phyloP scores from a whole-genome alignment of 768 basidiomycete genomes.

The Amanita inopinata region DNA sequence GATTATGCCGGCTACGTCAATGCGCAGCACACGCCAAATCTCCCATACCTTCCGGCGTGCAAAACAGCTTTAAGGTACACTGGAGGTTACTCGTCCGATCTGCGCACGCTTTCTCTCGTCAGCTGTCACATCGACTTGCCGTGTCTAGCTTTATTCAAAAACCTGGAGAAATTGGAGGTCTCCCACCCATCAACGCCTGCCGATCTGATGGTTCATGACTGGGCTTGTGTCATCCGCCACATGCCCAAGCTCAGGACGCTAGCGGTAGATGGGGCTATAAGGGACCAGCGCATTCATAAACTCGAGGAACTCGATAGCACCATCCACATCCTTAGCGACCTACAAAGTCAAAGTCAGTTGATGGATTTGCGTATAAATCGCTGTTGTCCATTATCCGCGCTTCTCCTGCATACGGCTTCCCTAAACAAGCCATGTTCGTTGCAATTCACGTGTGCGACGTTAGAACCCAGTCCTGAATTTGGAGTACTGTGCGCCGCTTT shows the following conservation, averaged over 20 bases:
- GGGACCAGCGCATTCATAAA: too few relatives aligned
- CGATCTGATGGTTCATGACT: neutral
- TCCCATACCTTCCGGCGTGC: neutral
- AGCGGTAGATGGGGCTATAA: neutral
- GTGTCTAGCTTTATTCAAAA: neutral
- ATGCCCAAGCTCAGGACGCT: neutral
- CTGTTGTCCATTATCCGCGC: neutral
- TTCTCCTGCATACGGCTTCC: neutral
- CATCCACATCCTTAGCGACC: too few relatives aligned
- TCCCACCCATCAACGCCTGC: neutral
- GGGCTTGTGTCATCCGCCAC: neutral
- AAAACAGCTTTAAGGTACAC: neutral
- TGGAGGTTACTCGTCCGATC: neutral
- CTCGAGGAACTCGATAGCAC: neutral
- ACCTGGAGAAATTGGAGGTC: neutral
- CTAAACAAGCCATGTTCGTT: neutral
- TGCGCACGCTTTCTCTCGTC: constrained; percentile 1
- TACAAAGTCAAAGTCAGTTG: neutral
- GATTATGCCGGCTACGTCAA: neutral
- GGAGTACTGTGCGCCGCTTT: neutral
- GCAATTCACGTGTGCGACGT: neutral
- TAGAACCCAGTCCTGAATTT: neutral
- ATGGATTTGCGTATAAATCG: neutral
- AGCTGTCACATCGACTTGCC: neutral
- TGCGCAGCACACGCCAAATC: neutral